Evolutionary conservation across 768 basidiomycete genomes (phyloP), one percentile per base, ranked within the genome.

Genomic region (Tylopilus rubrobrunneus): DNA sequence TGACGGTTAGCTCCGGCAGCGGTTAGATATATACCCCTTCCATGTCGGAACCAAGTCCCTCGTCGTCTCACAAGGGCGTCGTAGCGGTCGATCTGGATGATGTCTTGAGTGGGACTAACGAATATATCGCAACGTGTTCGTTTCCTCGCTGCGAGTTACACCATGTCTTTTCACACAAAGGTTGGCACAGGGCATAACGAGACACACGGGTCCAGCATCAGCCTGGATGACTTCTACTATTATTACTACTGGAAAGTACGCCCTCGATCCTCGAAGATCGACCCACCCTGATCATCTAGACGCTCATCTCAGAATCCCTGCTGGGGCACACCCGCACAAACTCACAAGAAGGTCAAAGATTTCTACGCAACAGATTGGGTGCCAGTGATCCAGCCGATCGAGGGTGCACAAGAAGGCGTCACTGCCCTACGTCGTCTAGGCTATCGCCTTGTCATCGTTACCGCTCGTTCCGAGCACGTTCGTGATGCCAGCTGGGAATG

Each of bases 201-300:
- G 23, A 64, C 63, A 9, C 83, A 79, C 61, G 81, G 79, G 14
- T 82, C 84, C 4, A 39, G 55, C 25, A 83, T 89, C 74, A 72
- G 72, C 31, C 49, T 81, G 43, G 70, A 76, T n/a, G 59, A 78
- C 48, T 87, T 86, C 64, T 82, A 82, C 59, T 89, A 88, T 63
- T 87, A 86, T 59, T 86, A 85, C 66, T 87, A 85, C 63, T 88
- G 87, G 87, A 87, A 85, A 76, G 86, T 80, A 48, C 47, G 67
- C 28, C 27, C 21, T 37, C 27, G 9, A 28, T 29, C 23, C 34
- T 15, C 41, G 9, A 25, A 12, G 36, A 34, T 49, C 15, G 17
- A 41, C 27, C 27, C 37, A 6, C 19, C 19, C 19, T 19, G 48
- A 49, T 55, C 52, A 47, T 28, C 43, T 19, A 39, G 21, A 52